Base-by-base conservation (phyloP, 768 basidiomycete genomes). In the Mrakia blollopis region DNA sequence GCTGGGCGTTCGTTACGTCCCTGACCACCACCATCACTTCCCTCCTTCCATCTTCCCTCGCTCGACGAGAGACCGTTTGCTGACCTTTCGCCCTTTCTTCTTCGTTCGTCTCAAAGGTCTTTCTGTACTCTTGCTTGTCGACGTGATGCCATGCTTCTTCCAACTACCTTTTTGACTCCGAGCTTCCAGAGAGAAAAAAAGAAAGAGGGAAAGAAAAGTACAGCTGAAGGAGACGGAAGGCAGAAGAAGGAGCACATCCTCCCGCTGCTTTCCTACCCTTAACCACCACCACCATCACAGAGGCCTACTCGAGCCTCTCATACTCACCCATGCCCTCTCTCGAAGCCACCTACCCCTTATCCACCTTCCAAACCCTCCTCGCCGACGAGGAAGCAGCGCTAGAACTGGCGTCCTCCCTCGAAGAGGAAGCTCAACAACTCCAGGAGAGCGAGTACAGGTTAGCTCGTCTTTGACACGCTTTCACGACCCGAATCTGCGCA, bases 361-460 rank as follows among this genome's bases (percentile, higher is more conserved):
- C 63, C 14, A 39, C 63, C 5, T 21, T 65, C 30, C 7, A 11
- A 13, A 16, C 5, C 1, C 13, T 65, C 11, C 63, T 65, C 35
- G 1, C 2, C 13, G 63, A 65, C n/a, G 63, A 65, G 32, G 63
- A 65, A 21, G 3, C 32, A 7, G 32, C 63, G 28, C 63, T 65
- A 7, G 63, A 65, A 37, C 63, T 65, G 37, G 63, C 63, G n/a
- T 30, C 63, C 63, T 30, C 13, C 21, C 63, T 65, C 21, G 63
- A 65, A 65, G 63, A 65, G 14, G 32, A 65, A 65, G 63, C 63
- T 65, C 63, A 30, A 21, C 63, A 35, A 30, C 63, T 65, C 32
- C 63, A 65, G 63, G 63, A 65, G 21, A 35, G 23, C 32, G 63
- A 65, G 21, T 30, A 35, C 63, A 30, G 63, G 63, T 65, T 16